Conservation (phyloP, 2,329 filamentous ascomycete genomes). For the Penicillium hesseltinei region DNA sequence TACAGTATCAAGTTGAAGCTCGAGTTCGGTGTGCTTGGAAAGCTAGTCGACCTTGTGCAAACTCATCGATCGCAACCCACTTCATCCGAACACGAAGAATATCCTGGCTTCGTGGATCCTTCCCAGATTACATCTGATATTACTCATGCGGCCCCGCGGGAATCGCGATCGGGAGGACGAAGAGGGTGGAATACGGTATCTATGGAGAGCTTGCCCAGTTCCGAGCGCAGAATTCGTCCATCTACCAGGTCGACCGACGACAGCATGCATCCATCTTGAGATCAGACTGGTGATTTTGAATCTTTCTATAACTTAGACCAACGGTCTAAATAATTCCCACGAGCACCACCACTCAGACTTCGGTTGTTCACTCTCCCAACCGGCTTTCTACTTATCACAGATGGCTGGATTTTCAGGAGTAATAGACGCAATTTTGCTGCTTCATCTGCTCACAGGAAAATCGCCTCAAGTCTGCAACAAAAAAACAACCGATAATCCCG, state of each 20-base stretch:
- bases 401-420: no score
- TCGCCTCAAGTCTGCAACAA: no score
- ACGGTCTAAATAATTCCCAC: background rate
- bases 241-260: constrained; percentile 18
- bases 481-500: background rate
- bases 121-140: constrained; percentile 39
- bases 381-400: background rate
- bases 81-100: constrained; percentile 35
- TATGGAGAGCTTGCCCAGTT: constrained; percentile 29
- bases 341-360: no score
- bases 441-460: background rate
- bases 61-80: constrained; percentile 30
- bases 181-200: constrained; percentile 28
- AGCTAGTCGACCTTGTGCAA: constrained; percentile 43
- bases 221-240: constrained; percentile 23
- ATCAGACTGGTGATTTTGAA: background rate
- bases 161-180: constrained; percentile 12
- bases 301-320: background rate
- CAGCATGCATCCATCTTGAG: constrained; percentile 19
- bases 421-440: background rate
- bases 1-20: constrained; percentile 53
- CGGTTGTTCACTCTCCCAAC: background rate
- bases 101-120: constrained; percentile 44
- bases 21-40: constrained; percentile 49
- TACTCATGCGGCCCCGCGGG: constrained; percentile 33